Evolutionary conservation across 768 basidiomycete species (phyloP).

Genomic region (Lanmaoa rubissima): DNA sequence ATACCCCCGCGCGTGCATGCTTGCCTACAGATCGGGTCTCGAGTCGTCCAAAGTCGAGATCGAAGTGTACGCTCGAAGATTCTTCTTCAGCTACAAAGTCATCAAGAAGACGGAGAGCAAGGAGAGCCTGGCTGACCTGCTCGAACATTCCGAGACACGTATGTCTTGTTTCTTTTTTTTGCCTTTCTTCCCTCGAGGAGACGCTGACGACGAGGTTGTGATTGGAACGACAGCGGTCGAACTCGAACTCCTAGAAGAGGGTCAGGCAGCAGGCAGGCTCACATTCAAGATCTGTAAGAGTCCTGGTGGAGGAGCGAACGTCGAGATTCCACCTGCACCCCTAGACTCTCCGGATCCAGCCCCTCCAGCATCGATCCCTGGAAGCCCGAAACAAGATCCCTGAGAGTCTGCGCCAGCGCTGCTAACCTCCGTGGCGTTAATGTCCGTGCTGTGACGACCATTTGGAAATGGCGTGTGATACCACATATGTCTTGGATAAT

Average conservation of each 20-base stretch:
- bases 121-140: conserved; percentile 31
- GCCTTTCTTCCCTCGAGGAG: background rate
- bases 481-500: conserved; percentile 11
- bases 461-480: background rate
- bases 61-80: conserved; percentile 32
- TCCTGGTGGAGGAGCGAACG: background rate
- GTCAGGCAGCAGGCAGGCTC: conserved; percentile 30
- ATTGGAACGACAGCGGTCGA: conserved; percentile 21
- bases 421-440: background rate
- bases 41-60: conserved; percentile 35
- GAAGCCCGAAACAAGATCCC: background rate
- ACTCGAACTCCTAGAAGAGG: conserved; percentile 32
- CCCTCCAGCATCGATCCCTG: conserved; percentile 2
- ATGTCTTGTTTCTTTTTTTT: conserved; percentile 1
- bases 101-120: conserved; percentile 36
- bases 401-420: background rate
- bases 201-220: background rate
- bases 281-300: conserved; percentile 28
- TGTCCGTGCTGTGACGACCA: conserved; percentile 3
- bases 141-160: conserved; percentile 33
- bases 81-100: conserved; percentile 34
- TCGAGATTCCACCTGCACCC: conserved; percentile 1
- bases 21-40: conserved; percentile 26
- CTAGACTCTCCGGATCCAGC: background rate
- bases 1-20: background rate